Percentiles rank a stretch among this genome's conserved stretches.
phyloP scores from a whole-genome alignment of 2,329 filamentous ascomycete genomes.

The Didymella pinodella region DNA sequence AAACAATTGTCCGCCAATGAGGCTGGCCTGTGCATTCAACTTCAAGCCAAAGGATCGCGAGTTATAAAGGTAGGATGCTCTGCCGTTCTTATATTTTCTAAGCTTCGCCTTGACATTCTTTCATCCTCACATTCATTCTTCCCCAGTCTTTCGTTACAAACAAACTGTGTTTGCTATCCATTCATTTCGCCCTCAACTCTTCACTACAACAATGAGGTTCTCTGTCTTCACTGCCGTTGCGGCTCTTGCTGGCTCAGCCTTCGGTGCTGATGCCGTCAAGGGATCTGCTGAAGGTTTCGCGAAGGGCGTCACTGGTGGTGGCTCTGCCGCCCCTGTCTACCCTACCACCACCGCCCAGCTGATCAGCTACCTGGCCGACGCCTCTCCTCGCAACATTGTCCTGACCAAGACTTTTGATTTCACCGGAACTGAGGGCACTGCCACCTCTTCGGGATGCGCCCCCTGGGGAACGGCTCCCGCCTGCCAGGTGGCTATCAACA shows the following conservation, averaged over 20 bases:
- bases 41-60: conserved; percentile 18
- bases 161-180: conserved; percentile 39
- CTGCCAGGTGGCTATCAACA: conserved; percentile 67
- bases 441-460: conserved; percentile 63
- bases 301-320: conserved; percentile 47
- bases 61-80: conserved; percentile 24
- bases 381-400: conserved; percentile 64
- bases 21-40: conserved; percentile 15
- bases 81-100: conserved; percentile 10
- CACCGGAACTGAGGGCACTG: conserved; percentile 62
- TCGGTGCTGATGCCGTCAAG: conserved; percentile 49
- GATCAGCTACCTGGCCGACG: conserved; percentile 65
- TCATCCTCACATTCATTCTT: conserved; percentile 26
- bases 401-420: conserved; percentile 65
- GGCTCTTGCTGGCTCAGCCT: conserved; percentile 30
- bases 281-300: conserved; percentile 39
- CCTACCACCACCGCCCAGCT: conserved; percentile 57
- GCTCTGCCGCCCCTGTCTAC: conserved; percentile 34
- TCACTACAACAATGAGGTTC: conserved; percentile 45
- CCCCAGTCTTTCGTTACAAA: conserved; percentile 51
- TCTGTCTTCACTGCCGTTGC: conserved; percentile 29
- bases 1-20: conserved; percentile 27
- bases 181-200: conserved; percentile 24
- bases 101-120: conserved; percentile 48
- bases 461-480: conserved; percentile 60